Evolutionary conservation across 2,329 filamentous ascomycete genomes (phyloP).

Genomic region (Fusarium sp.): DNA sequence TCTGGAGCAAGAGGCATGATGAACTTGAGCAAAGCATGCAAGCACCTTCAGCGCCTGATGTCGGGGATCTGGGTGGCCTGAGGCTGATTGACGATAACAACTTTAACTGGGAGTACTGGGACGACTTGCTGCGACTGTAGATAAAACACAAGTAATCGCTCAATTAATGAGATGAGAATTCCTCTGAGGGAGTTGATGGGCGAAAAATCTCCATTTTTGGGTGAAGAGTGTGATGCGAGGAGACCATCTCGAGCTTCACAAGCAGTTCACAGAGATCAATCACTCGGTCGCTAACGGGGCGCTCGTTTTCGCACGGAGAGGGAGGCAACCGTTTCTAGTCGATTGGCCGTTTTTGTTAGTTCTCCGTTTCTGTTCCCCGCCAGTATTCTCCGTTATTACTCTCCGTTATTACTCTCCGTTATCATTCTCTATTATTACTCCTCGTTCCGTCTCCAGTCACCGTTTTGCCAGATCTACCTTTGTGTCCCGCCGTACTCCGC

Average conservation of each 20-base stretch:
- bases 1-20: constrained; percentile 9
- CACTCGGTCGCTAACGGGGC: neutral
- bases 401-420: too few species aligned
- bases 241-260: neutral
- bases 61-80: neutral
- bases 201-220: too few species aligned
- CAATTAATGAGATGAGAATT: neutral
- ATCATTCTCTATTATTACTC: too few species aligned
- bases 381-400: too few species aligned
- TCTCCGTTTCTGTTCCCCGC: neutral
- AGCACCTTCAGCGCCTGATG: neutral
- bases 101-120: constrained; percentile 40
- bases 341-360: neutral
- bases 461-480: neutral
- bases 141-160: too few species aligned
- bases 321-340: neutral
- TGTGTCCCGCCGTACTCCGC: neutral
- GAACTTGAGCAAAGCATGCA: neutral
- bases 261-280: neutral
- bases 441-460: neutral
- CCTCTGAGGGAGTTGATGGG: neutral
- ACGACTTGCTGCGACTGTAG: constrained; percentile 32
- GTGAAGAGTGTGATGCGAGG: neutral
- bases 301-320: neutral
- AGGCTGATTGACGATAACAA: constrained; percentile 1